Evolutionary conservation across 805 yeast genomes (phyloP).

Genomic region (Candida germanica): DNA sequence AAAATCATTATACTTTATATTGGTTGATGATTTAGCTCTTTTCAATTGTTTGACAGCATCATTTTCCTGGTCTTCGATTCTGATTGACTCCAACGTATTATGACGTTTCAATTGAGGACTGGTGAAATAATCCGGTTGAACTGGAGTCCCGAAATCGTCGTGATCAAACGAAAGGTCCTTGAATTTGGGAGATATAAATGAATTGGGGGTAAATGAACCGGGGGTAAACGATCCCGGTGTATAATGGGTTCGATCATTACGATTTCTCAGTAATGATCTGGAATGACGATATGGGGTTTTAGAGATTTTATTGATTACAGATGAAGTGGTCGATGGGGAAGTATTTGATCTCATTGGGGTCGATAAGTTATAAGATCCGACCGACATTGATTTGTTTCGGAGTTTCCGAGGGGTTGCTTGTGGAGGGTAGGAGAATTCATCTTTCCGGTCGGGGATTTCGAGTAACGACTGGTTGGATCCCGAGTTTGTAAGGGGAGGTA

Average conservation of each 20-base stretch:
- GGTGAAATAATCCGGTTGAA: conserved; percentile 18
- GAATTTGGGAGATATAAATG: conserved; percentile 24
- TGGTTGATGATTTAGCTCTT: conserved; percentile 32
- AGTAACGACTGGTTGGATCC: conserved; percentile 24
- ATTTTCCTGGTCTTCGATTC: conserved; percentile 39
- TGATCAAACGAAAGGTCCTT: conserved; percentile 17
- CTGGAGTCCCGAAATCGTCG: conserved; percentile 23
- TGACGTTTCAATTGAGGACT: conserved; percentile 17
- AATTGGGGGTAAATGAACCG: conserved; percentile 14
- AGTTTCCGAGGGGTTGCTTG: conserved; percentile 34
- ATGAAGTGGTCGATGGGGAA: conserved; percentile 7
- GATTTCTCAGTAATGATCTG: conserved; percentile 39
- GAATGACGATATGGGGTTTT: conserved; percentile 42
- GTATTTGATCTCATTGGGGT: conserved; percentile 12
- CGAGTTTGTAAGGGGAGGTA: conserved; percentile 36
- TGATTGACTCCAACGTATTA: conserved; percentile 30
- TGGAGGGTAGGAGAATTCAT: neutral
- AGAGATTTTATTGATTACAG: conserved; percentile 17
- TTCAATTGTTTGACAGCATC: conserved; percentile 41
- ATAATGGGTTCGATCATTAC: conserved; percentile 31
- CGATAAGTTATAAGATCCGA: conserved; percentile 15
- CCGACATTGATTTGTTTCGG: conserved; percentile 33
- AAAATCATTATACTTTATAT: conserved; percentile 3
- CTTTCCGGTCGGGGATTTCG: neutral
- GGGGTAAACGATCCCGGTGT: conserved; percentile 21